Percentiles rank a stretch among this genome's conserved stretches.
Conservation (phyloP, 768 basidiomycete species). For the Botryobasidium botryosum region DNA sequence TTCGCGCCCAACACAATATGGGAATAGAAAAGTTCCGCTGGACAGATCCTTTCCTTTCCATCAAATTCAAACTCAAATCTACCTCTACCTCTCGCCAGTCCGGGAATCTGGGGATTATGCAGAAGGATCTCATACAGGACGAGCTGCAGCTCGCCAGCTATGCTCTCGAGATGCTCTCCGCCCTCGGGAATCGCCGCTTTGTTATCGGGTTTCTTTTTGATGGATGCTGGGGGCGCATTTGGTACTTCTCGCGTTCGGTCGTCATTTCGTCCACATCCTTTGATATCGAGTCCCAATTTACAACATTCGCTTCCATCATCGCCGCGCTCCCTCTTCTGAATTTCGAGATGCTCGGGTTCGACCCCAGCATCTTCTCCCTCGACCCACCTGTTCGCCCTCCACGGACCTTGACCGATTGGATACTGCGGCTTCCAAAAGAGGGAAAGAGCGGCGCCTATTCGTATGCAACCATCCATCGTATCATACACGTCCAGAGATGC, state of each 20-base stretch:
- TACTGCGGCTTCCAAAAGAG: no score
- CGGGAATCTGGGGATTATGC: no score
- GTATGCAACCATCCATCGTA: no score
- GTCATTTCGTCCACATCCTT: neutral
- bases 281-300: neutral
- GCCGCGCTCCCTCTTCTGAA: neutral
- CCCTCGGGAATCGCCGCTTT: neutral
- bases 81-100: no score
- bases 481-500: neutral
- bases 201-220: conserved; percentile 1
- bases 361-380: neutral
- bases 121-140: no score
- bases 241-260: neutral
- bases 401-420: neutral
- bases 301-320: neutral
- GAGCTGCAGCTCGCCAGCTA: conserved; percentile 4
- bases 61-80: no score
- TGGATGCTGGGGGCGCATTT: neutral
- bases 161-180: conserved; percentile 1
- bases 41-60: no score
- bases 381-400: neutral
- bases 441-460: no score
- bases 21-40: no score
- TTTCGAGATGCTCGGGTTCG: neutral
- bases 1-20: no score